Evolutionary conservation across 2,329 filamentous ascomycete species (phyloP).

Genomic region (Akanthomyces dipterigenus): DNA sequence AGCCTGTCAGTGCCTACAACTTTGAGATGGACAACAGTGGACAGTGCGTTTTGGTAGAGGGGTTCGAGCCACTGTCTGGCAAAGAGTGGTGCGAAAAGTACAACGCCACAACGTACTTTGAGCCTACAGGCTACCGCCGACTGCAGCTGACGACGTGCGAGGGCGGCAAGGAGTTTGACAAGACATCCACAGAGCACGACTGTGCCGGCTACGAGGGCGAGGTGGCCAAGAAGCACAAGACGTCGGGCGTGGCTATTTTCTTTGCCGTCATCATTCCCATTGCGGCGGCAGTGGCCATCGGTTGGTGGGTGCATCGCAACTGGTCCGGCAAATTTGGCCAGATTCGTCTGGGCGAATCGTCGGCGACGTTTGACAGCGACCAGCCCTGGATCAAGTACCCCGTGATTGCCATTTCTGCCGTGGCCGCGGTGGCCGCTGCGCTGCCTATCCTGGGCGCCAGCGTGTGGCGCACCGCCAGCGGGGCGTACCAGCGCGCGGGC

Average conservation of each 20-base stretch:
- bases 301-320: constrained; percentile 78
- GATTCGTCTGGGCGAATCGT: constrained; percentile 75
- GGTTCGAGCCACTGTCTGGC: constrained; percentile 54
- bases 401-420: constrained; percentile 62
- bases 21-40: constrained; percentile 73
- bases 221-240: constrained; percentile 63
- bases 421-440: constrained; percentile 52
- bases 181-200: constrained; percentile 43
- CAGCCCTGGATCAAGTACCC: constrained; percentile 76
- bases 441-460: constrained; percentile 66
- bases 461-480: constrained; percentile 60
- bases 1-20: constrained; percentile 71
- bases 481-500: constrained; percentile 42
- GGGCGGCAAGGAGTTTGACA: constrained; percentile 69
- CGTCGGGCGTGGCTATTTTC: constrained; percentile 70
- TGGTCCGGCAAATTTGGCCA: constrained; percentile 90
- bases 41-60: constrained; percentile 69
- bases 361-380: constrained; percentile 55
- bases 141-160: constrained; percentile 84
- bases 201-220: constrained; percentile 80
- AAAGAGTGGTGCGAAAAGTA: constrained; percentile 50
- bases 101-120: constrained; percentile 69
- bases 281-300: constrained; percentile 59
- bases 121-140: constrained; percentile 80
- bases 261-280: constrained; percentile 77